A percentile compares a stretch with the other conserved stretches of the same genome.
These are phyloP conservation scores for Puccinia hordei DNA, from an alignment of 1,284 basidiomycete genomes.

Conservation along the genomic window DNA sequence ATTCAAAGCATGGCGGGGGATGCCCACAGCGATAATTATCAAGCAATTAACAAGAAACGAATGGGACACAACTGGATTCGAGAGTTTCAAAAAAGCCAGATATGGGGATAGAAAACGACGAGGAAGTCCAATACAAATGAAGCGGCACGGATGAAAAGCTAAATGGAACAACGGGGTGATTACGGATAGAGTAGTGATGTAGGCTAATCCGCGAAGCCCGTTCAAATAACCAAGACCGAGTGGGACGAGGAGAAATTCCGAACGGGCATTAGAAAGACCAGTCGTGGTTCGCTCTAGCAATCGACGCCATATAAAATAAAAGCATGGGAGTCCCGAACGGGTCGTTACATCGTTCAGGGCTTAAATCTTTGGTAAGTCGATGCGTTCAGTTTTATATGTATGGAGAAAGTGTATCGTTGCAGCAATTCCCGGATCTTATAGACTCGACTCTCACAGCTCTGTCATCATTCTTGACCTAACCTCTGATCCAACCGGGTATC, in stretches of 20 bases:
- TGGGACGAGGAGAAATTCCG: not conserved
- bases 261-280: conserved; percentile 27
- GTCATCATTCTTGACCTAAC: conserved; percentile 24
- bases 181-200: not conserved
- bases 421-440: not conserved
- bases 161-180: not conserved
- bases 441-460: not conserved
- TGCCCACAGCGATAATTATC: too few relatives aligned
- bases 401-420: not conserved
- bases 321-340: conserved; percentile 28
- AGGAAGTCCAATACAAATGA: too few relatives aligned
- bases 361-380: conserved; percentile 42
- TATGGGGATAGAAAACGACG: too few relatives aligned
- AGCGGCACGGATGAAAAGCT: too few relatives aligned
- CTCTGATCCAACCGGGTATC: not conserved
- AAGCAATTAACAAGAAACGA: too few relatives aligned
- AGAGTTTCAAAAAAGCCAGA: too few relatives aligned
- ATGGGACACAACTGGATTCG: too few relatives aligned
- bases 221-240: not conserved
- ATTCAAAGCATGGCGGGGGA: too few relatives aligned
- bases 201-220: conserved; percentile 33
- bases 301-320: conserved; percentile 44
- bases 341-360: conserved; percentile 24
- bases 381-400: conserved; percentile 40
- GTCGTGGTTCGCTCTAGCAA: conserved; percentile 12